A percentile compares a stretch with the other conserved stretches of the same genome.
phyloP scores from a whole-genome alignment of 2,329 filamentous ascomycete genomes.

The Cyphellophora attinorum region DNA sequence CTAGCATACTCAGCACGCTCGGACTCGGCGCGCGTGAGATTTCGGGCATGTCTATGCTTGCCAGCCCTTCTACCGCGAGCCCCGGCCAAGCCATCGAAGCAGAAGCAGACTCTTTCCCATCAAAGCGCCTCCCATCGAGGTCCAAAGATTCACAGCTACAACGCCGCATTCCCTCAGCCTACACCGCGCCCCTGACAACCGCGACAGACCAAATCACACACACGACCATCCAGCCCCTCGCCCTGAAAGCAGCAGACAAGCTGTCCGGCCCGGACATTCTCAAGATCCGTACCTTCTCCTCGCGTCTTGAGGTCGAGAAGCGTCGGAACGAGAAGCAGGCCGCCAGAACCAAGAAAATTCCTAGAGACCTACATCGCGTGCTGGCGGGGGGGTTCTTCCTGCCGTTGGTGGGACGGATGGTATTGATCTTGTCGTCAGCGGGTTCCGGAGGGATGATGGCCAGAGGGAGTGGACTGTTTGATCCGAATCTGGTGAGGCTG shows the following conservation, averaged over 20 bases:
- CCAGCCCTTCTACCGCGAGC: conserved; percentile 24
- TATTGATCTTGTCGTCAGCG: conserved; percentile 33
- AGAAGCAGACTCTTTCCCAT: conserved; percentile 68
- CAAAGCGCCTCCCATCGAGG: conserved; percentile 65
- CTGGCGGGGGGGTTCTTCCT: conserved; percentile 75
- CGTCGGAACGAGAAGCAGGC: conserved; percentile 33
- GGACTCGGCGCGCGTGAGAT: conserved; percentile 77
- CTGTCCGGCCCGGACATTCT: conserved; percentile 71
- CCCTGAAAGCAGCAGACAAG: conserved; percentile 69
- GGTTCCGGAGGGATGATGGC: conserved; percentile 7
- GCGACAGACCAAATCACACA: conserved; percentile 61
- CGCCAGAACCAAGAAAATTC: conserved; percentile 48
- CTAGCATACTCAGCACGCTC: conserved; percentile 69
- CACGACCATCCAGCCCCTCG: conserved; percentile 69
- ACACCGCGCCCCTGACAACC: conserved; percentile 58
- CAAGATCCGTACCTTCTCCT: conserved; percentile 83
- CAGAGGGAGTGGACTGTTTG: conserved; percentile 52
- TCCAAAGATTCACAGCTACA: too few species aligned
- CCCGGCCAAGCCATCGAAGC: conserved; percentile 22
- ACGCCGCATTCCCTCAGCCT: conserved; percentile 66
- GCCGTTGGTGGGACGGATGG: conserved; percentile 73
- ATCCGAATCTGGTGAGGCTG: conserved; percentile 65
- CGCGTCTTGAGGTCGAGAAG: conserved; percentile 58
- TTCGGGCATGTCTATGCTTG: conserved; percentile 49
- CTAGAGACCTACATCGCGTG: conserved; percentile 69